Evolutionary conservation across 225 moss, liverwort and hornwort species (phyloP), one percentile per base, ranked within the genome.

Genomic region (Pseudisothecium myosuroides): DNA sequence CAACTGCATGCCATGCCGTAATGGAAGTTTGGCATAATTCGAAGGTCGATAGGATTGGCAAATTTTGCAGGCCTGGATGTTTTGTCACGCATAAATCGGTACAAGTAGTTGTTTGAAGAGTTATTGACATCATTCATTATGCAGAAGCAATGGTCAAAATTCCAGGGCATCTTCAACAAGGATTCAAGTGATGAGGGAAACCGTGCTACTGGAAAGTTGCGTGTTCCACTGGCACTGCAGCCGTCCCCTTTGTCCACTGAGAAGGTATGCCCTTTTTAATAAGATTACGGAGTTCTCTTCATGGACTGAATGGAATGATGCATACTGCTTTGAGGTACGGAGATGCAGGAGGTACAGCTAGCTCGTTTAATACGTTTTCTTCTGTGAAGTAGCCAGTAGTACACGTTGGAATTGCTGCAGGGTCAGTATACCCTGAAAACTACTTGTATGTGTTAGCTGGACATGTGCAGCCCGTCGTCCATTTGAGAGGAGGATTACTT

Each of bases 81-180:
- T n/a, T 60, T 77, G 72, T 47, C 61, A 34, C 23, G 62, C 61
- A 84, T 56, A 84, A 56, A 36, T 36, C 19, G 61, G 12, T 88
- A 22, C 26, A 47, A 54, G 36, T 81, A 58, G 31, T 86, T 91
- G 39, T 82, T 75, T 73, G n/a, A 81, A 73, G 65, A 66, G n/a
- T 67, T 39, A 81, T 87, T 85, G 87, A 85, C 72, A 67, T 31
- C 63, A 55, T 89, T 88, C 29, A 62, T 88, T 83, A 19, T 93
- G 91, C 92, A 96, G 96, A 90, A 92, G 85, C 92, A 94, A 89
- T 94, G 90, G 84, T 92, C 94, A 71, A 96, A 89, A 84, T 89
- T 82, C 39, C 93, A 83, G 62, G 92, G 96, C 74, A 96, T 96
- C 88, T 96, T 96, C 84, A 96, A 96, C 78, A 95, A 94, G 90